Base-by-base conservation (phyloP, 1,284 basidiomycete genomes). In the Peniophora sp. region DNA sequence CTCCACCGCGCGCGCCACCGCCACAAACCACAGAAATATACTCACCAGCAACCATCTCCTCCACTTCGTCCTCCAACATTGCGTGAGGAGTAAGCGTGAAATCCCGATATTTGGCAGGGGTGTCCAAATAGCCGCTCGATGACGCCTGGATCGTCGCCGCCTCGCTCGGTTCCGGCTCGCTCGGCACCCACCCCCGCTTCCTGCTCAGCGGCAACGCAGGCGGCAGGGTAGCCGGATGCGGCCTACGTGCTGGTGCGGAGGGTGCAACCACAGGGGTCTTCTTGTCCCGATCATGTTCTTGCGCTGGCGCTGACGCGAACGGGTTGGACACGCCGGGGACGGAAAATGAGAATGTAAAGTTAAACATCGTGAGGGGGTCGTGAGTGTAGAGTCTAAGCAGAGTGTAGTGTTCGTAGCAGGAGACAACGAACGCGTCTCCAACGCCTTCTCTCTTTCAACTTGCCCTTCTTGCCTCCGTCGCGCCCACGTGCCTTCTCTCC, bases 121-220 rank as follows among this genome's bases (percentile, higher is more conserved):
- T 79, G 61, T 84, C 78, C 41, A 86, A 73, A 62, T 83, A 82
- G 25, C 84, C 85, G 52, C 64, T 70, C 3, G 78, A 75, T 1
- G 75, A 79, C 3, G 78, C 64, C 2, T 75, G 64, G 3, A 72
- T 75, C 22, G 80, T 69, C 27, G 74, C 63, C 2, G 81, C 75
- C 53, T 63, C 67, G 57, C 76, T 80, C 2, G 74, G 74, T 55
- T 79, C 79, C 50, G 75, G 69, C 50, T 71, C 70, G 0, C 80
- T 69, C 5, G 84, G 83, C 44, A 79, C 78, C 85, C 85, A 88
- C 48, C 81, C 82, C 61, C 85, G 69, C 64, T 88, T 88, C 50
- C 75, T 69, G 17, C 75, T 71, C 45, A 72, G 58, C 14, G 73
- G 75, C 14, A 62, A 55, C 3, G 68, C 55, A 54, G 45, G 68